Percentiles rank a stretch among this genome's conserved stretches.
phyloP scores from a whole-genome alignment of 768 basidiomycete species.

The Gloeophyllum trabeum region DNA sequence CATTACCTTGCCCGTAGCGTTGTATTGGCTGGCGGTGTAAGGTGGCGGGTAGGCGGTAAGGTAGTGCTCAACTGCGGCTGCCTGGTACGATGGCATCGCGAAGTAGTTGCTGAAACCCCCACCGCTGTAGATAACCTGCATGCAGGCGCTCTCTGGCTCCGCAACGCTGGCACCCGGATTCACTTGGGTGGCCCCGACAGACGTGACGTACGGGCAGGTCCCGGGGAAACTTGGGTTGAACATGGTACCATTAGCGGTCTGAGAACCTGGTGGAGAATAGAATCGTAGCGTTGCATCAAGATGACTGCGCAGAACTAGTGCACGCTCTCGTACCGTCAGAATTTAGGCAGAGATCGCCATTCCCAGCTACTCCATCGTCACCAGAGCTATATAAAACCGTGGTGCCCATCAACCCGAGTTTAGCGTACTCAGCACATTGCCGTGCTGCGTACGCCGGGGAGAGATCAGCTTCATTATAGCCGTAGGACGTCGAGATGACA shows the following conservation, averaged over 20 bases:
- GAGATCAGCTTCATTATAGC: conserved; percentile 23
- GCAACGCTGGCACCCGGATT: conserved; percentile 4
- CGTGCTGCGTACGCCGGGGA: conserved; percentile 24
- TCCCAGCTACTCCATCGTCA: not conserved
- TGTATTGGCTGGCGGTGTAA: conserved; percentile 10
- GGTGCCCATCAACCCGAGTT: conserved; percentile 27
- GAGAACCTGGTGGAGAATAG: not conserved
- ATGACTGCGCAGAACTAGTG: not conserved
- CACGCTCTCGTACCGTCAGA: not conserved
- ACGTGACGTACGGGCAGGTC: conserved; percentile 15
- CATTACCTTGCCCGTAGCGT: conserved; percentile 7
- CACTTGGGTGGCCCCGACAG: conserved; percentile 17
- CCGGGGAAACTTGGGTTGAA: conserved; percentile 20
- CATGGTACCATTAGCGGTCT: conserved; percentile 7
- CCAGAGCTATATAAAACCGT: conserved; percentile 13
- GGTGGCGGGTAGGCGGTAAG: conserved; percentile 13
- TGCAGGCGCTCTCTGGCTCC: conserved; percentile 17
- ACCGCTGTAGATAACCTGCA: conserved; percentile 5
- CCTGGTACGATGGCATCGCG: conserved; percentile 15
- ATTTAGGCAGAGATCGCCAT: not conserved
- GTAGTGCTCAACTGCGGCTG: conserved; percentile 8
- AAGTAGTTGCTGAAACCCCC: not conserved
- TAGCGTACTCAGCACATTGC: conserved; percentile 35
- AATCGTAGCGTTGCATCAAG: not conserved
- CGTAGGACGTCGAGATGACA: conserved; percentile 31